Conservation (phyloP, 352 stramenopile species). For the Phytopythium helicoides region DNA sequence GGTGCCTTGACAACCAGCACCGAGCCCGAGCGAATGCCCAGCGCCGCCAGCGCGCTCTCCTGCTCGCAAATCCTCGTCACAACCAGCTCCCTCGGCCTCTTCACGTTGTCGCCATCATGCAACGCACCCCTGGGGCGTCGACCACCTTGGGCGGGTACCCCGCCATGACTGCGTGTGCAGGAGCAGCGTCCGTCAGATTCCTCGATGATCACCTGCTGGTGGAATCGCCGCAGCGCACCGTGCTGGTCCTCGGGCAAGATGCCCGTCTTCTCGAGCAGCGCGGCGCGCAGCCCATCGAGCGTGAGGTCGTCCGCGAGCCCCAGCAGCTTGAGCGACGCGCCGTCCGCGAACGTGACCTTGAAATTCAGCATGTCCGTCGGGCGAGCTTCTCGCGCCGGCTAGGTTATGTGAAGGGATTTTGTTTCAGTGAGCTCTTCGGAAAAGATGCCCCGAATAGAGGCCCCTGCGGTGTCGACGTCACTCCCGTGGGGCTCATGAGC, state of each 20-base stretch:
- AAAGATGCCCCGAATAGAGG: too few relatives aligned
- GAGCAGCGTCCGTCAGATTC: background rate
- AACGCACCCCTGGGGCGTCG: conserved; percentile 52
- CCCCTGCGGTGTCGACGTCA: too few relatives aligned
- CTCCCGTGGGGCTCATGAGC: too few relatives aligned
- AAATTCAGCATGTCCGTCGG: conserved; percentile 31
- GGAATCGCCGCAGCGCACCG: conserved; percentile 19
- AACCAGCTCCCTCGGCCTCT: too few relatives aligned
- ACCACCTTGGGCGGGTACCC: conserved; percentile 73
- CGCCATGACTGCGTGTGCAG: conserved; percentile 69
- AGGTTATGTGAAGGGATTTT: too few relatives aligned
- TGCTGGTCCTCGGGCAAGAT: conserved; percentile 67
- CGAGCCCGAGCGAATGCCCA: conserved; percentile 64
- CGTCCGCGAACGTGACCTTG: conserved; percentile 76
- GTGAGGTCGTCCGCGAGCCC: conserved; percentile 57
- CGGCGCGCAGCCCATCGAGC: conserved; percentile 46
- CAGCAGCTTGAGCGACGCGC: conserved; percentile 71
- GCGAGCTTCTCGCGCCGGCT: conserved; percentile 3
- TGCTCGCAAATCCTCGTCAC: conserved; percentile 8
- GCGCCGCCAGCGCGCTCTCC: conserved; percentile 40
- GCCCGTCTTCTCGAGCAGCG: conserved; percentile 54
- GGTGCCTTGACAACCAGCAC: conserved; percentile 73
- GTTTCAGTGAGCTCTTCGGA: too few relatives aligned
- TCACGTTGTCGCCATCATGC: conserved; percentile 4
- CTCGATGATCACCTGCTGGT: background rate